Evolutionary conservation across 148 eudicot species (phyloP).

Genomic region (Fagopyrum esculentum): DNA sequence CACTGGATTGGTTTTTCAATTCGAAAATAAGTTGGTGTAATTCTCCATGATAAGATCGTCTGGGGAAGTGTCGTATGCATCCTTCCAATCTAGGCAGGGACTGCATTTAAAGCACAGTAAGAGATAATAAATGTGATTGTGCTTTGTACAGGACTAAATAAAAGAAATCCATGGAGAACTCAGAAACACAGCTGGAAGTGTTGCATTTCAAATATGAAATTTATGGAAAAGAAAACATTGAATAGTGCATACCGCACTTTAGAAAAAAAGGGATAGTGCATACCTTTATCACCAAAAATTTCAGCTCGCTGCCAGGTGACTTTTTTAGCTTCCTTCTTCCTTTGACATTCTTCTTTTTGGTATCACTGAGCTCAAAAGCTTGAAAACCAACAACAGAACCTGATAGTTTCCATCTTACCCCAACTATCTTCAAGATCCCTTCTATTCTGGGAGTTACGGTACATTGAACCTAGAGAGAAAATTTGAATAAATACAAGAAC

Average conservation of each 20-base stretch:
- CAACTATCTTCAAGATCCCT: constrained; percentile 72
- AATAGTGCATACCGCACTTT: constrained; percentile 30
- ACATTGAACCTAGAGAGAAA: constrained; percentile 55
- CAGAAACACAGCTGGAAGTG: not conserved
- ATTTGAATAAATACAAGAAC: not conserved
- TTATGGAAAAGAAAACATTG: not conserved
- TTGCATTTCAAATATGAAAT: not conserved
- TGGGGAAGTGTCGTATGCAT: constrained; percentile 50
- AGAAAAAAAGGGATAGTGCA: not conserved
- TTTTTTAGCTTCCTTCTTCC: constrained; percentile 49
- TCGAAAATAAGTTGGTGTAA: constrained; percentile 62
- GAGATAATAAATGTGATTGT: constrained; percentile 1
- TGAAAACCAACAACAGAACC: constrained; percentile 75
- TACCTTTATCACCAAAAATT: constrained; percentile 85
- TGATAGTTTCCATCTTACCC: constrained; percentile 92
- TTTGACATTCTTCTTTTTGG: constrained; percentile 45
- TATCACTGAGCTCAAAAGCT: constrained; percentile 44
- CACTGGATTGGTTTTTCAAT: constrained; percentile 61
- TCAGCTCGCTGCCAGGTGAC: constrained; percentile 36
- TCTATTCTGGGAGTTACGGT: constrained; percentile 68
- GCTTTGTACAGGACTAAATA: not conserved
- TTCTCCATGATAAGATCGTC: constrained; percentile 75
- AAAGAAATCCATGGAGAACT: not conserved
- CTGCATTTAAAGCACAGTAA: constrained; percentile 32
- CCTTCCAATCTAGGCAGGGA: constrained; percentile 85